Base-by-base conservation (phyloP, 2,329 filamentous ascomycete species). In the Chaetomium globosum region DNA sequence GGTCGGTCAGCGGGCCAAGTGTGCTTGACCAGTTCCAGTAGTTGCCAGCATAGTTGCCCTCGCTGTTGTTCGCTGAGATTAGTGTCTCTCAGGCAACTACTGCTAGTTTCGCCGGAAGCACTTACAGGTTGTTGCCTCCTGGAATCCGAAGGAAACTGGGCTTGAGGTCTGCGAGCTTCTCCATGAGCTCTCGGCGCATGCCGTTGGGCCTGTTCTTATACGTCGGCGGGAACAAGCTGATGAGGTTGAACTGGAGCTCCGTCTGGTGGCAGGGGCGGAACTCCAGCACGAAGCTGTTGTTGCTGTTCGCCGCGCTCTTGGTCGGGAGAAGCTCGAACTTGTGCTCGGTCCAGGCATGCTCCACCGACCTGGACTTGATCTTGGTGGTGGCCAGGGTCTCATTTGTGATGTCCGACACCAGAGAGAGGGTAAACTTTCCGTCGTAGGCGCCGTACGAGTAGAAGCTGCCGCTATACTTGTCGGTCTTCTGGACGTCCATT, bases 81-180 rank as follows among this genome's bases (percentile, higher is more conserved):
- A 48, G 43, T 48, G 16, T 9, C 21, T 6, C 21, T 26, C 19
- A 7, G 9, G 1, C 26, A 16, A 1, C 49, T 53, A 39, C 26
- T 46, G 43, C 43, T 3, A 6, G 43, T 43, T 43, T 12, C 36
- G 36, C 10, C 5, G 12, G 13, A 12, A 39, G 8, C 10, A 39
- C 59, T 54, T 55, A 61, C 59, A 89, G 75, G 77, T 87, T 88
- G 72, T 88, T 88, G 9, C 86, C 87, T 6, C 88, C 88, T 0
- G 88, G 87, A 65, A 89, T 84, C 19, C 88, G 82, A 53, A 90
- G 80, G 69, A 89, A 83, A n/a, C 80, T 81, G n/a, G 61, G 61
- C 2, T 63, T 63, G n/a, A 63, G 39, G 4, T 51, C 61, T 9
- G 19, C n/a, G n/a, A 63, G 61, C 53, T 52, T 57, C 61, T 63